Evolutionary conservation across 495 filamentous ascomycete genomes (phyloP), one percentile per base, ranked within the genome.

Genomic region (Penicillium arizonense): DNA sequence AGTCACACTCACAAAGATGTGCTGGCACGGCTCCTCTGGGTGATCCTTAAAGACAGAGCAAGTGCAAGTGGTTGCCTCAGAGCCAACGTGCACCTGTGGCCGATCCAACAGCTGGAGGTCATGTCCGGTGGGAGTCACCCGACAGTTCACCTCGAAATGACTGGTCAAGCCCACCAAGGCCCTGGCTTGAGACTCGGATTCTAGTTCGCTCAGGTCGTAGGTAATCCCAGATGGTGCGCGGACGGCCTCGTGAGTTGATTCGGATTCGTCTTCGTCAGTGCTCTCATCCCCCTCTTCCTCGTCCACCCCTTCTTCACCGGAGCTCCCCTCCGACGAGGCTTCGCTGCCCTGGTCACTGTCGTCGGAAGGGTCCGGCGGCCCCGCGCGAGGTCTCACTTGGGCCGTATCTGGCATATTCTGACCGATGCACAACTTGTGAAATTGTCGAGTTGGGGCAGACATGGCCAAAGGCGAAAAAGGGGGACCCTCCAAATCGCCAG

Each of bases 1-100:
- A 62, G 46, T 21, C 16, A 34, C 24, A 64, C 73, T 67, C 54
- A 76, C 75, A 58, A 76, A 77, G 34, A 78, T 75, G 53, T 78
- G 75, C 28, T 73, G 71, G 42, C 74, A 78, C 5, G 74, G 71
- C 33, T 67, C 63, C 13, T 61, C 59, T n/a, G 68, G 60, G 20
- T 53, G 60, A 37, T 47, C 51, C 26, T 59, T 36, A 35, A 71
- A 77, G 35, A 62, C 61, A 20, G 61, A 60, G 40, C 75, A 78
- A 36, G 68, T 74, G 50, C 75, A 78, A 26, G 65, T 66, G 36
- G 57, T 62, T 7, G 59, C 41, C 36, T 64, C 56, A 7, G 61
- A 18, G 13, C 60, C 64, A 46, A 73, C 41, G 33, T 65, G 66
- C 9, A 76, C 68, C 13, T 53, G 65, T 3, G 66, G 64, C 28